Evolutionary conservation across 345 rosid genomes (phyloP), one percentile per base, ranked within the genome.

Genomic region (Lepidium didymum): DNA sequence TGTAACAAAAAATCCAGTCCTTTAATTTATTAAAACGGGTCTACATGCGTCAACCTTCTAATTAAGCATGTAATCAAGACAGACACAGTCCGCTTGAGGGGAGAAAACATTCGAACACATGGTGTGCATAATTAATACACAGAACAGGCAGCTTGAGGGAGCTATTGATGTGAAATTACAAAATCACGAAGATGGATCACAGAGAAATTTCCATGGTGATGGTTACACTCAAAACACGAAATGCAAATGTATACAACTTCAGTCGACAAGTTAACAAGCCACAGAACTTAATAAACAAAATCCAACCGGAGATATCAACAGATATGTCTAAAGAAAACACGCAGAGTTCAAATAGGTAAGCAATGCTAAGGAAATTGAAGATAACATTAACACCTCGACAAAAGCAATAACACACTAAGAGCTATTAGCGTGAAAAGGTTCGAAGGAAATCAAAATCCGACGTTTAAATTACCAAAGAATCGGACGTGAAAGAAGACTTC

Each of bases 81-180:
- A 25, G 21, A 42, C 16, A 56, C 16, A 57, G 37, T 61, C 37
- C 5, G 33, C 33, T 29, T 29, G 47, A 14, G 41, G 8, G 4
- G 47, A 46, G 47, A 70, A 41, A 65, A 40, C 0, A 29, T 15
- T 53, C 58, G 33, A 65, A 78, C 43, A 60, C 43, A 40, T 41
- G 65, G 56, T 47, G 56, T 45, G 68, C 75, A 44, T 6, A 14
- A 16, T 36, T 12, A 47, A 29, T 6, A 49, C 35, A 37, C 14
- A 15, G 33, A 10, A 44, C n/a, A 53, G 29, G 37, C 9, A 73
- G 63, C 16, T 51, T 43, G 49, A 59, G 40, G 15, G 40, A 55
- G 43, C 15, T 21, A 68, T 6, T 18, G 45, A 10, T 56, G 35
- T 44, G 55, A 55, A 44, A 34, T 19, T 3, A 67, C 53, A 59